Conservation (phyloP, 1,284 basidiomycete species). For the Austroboletus novae-zelandiae region DNA sequence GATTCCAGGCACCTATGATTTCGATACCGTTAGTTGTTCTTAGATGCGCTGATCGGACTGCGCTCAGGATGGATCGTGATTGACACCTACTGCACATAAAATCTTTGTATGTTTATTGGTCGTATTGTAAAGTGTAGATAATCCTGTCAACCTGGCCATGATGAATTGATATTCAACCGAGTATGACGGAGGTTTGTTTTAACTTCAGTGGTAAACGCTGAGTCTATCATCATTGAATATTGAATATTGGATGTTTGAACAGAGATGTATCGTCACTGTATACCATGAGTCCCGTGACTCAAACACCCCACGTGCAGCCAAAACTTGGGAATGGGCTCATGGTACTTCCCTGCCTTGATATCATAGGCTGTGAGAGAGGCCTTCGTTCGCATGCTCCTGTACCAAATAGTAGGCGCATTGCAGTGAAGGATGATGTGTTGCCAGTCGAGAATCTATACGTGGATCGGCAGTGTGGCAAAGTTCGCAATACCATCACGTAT, state of each 20-base stretch:
- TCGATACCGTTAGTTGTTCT: slow-evolving; percentile 39
- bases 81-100: not conserved
- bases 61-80: slow-evolving; percentile 13
- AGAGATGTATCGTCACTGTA: slow-evolving; percentile 56
- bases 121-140: no score
- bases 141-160: no score
- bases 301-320: slow-evolving; percentile 53
- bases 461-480: slow-evolving; percentile 40
- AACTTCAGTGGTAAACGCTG: not conserved
- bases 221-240: no score
- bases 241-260: no score
- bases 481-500: slow-evolving; percentile 28
- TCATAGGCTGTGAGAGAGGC: slow-evolving; percentile 67
- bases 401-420: slow-evolving; percentile 49
- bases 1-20: slow-evolving; percentile 45
- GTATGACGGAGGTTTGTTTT: slow-evolving; percentile 8
- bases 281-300: slow-evolving; percentile 59
- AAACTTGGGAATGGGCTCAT: slow-evolving; percentile 71
- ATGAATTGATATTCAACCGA: not conserved
- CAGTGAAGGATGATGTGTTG: slow-evolving; percentile 54
- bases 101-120: not conserved
- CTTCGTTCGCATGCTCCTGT: slow-evolving; percentile 68
- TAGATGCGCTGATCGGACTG: slow-evolving; percentile 15
- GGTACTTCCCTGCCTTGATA: slow-evolving; percentile 56
- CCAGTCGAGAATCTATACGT: slow-evolving; percentile 48